Base-by-base conservation (phyloP, 805 yeast species). In the Diddensiella santjacobensis region DNA sequence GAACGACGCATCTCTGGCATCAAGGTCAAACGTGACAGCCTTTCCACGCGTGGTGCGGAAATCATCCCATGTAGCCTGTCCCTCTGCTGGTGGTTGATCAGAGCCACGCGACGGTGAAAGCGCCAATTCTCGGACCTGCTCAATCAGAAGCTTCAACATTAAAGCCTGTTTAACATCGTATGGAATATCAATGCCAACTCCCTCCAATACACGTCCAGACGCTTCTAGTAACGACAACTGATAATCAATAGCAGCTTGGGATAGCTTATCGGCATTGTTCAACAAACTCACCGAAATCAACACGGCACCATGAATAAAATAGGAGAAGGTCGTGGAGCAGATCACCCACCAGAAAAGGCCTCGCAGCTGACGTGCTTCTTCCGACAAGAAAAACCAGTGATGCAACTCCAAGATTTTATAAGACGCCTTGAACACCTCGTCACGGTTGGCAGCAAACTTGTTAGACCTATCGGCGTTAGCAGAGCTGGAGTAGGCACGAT, bases 401-500 rank as follows among this genome's bases (percentile, higher is more conserved):
- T 45, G 44, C 24, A 47, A 39, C 44, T 52, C 51, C 4, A 57
- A 30, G 17, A 57, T 50, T 10, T 38, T 40, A 10, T 46, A 29
- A 2, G 59, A 47, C 3, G 58, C 58, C 13, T 49, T 43, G 22
- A 55, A 18, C 11, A 44, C 40, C 15, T 38, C 53, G 23, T 52
- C 51, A 4, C 51, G n/a, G 29, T 49, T 49, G 13, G 51, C 24
- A 20, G 42, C 26, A 38, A 40, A 49, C 42, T 39, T 48, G 22
- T 48, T 50, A 17, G 30, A 37, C 5, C 40, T 19, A 1, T 52
- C 57, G 24, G 42, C 20, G 29, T 31, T 24, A 4, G 45, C 42
- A 15, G 49, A 33, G 10, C 52, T 44, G 1, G 55, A 42, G 44
- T 48, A 51, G 17, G 52, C 42, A 35, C 64, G 55, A 41, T 64